A percentile compares a stretch with the other conserved stretches of the same genome.
phyloP scores from a whole-genome alignment of 148 eudicot species.

The Cornus florida region DNA sequence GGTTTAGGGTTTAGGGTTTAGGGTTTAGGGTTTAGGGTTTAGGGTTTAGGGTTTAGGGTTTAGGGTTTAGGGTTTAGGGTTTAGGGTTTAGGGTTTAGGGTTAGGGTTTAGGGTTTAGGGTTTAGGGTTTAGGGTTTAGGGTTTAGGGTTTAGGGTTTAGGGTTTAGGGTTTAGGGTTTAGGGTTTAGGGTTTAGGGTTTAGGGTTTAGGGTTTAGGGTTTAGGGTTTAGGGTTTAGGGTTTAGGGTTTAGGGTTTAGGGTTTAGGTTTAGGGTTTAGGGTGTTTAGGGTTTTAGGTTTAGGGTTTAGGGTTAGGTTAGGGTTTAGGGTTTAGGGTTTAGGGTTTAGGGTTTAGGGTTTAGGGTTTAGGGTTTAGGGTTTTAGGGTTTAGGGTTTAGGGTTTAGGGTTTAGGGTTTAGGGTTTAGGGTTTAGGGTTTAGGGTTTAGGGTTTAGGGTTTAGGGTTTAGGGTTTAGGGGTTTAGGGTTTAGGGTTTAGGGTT shows the following conservation, averaged over 20 bases:
- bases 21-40: too few relatives aligned
- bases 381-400: neutral
- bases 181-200: slow-evolving; percentile 4
- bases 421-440: neutral
- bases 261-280: slow-evolving; percentile 4
- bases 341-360: neutral
- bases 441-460: neutral
- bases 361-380: neutral
- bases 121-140: slow-evolving; percentile 4
- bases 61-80: too few relatives aligned
- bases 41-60: too few relatives aligned
- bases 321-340: slow-evolving; percentile 2
- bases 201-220: slow-evolving; percentile 2
- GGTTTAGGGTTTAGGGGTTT: neutral
- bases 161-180: slow-evolving; percentile 4
- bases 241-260: too few relatives aligned
- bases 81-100: too few relatives aligned
- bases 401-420: neutral
- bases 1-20: too few relatives aligned
- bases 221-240: slow-evolving; percentile 3
- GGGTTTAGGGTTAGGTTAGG: neutral
- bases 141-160: slow-evolving; percentile 3
- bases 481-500: neutral
- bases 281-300: neutral
- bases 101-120: too few relatives aligned